Base-by-base conservation (phyloP, 2,329 filamentous ascomycete genomes). In the Monilinia fructigena region DNA sequence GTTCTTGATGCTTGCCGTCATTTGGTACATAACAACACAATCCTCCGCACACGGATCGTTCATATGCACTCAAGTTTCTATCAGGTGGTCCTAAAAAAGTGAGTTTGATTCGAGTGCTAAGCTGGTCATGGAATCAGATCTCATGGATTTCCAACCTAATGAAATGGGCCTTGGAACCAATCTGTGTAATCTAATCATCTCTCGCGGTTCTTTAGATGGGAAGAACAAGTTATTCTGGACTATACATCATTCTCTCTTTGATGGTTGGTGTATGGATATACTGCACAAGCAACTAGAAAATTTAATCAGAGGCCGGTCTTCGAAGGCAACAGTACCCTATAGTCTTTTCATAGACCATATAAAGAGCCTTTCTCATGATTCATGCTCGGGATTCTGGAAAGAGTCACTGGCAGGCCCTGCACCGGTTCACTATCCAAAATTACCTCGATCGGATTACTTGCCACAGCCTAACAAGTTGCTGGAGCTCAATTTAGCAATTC, bases 161-260 rank as follows among this genome's bases (percentile, higher is more conserved):
- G 65, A 63, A n/a, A 56, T 23, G 16, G 26, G n/a, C 10, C 42
- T 56, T 10, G 38, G 52, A n/a, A 28, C 54, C 10, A 38, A 35
- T 26, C 16, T 47, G 7, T 47, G 45, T n/a, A 47, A n/a, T 18
- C 67, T 72, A 28, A 50, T 72, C 31, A 48, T 18, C 60, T 8
- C 62, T 40, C 16, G 16, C 40, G 31, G 55, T 14, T 63, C 64
- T 55, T 50, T 74, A 47, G 45, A 18, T 6, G 31, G 56, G 63
- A 23, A 76, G 53, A 47, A 47, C 45, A 47, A 47, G 45, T n/a
- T 75, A 78, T 70, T 83, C 85, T 67, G 83, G 67, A 82, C 81
- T 1, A 82, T 84, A 76, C 83, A 86, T 68, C 83, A 86, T 70
- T 81, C 80, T 4, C 72, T 85, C 0, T 86, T 85, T 66, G 83